Evolutionary conservation across 192 early-diverging fungal species (phyloP).

Genomic region (Linnemannia zychae): DNA sequence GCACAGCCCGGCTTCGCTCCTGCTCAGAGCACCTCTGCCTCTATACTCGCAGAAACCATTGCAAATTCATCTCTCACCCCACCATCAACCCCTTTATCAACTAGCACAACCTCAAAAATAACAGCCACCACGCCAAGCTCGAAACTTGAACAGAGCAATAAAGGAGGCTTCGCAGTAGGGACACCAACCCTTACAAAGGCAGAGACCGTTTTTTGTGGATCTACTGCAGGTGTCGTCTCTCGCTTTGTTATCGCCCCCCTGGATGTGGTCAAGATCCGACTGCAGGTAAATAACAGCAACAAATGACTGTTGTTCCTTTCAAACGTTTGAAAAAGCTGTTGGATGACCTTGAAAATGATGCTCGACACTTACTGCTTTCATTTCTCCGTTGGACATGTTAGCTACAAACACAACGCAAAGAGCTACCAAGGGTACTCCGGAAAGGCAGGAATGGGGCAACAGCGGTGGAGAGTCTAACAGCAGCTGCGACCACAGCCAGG

Average conservation of each 20-base stretch:
- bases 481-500: neutral
- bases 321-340: neutral
- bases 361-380: neutral
- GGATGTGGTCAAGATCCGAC: slow-evolving; percentile 94
- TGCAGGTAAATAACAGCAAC: slow-evolving; percentile 67
- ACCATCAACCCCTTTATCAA: neutral
- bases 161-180: slow-evolving; percentile 25
- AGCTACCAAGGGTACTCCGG: slow-evolving; percentile 33
- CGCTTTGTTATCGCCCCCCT: slow-evolving; percentile 91
- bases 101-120: neutral
- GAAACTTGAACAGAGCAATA: slow-evolving; percentile 1
- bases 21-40: slow-evolving; percentile 5
- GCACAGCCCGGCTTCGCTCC: slow-evolving; percentile 23
- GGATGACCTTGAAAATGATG: neutral
- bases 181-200: slow-evolving; percentile 31
- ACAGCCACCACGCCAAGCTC: neutral
- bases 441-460: neutral
- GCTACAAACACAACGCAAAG: slow-evolving; percentile 49
- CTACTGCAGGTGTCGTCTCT: slow-evolving; percentile 62
- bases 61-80: neutral
- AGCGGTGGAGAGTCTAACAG: neutral
- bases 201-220: slow-evolving; percentile 48
- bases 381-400: neutral
- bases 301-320: neutral
- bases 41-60: slow-evolving; percentile 14